Evolutionary conservation across 192 early-diverging fungal species (phyloP), one percentile per base, ranked within the genome.

Genomic region (Coemansia sp.): DNA sequence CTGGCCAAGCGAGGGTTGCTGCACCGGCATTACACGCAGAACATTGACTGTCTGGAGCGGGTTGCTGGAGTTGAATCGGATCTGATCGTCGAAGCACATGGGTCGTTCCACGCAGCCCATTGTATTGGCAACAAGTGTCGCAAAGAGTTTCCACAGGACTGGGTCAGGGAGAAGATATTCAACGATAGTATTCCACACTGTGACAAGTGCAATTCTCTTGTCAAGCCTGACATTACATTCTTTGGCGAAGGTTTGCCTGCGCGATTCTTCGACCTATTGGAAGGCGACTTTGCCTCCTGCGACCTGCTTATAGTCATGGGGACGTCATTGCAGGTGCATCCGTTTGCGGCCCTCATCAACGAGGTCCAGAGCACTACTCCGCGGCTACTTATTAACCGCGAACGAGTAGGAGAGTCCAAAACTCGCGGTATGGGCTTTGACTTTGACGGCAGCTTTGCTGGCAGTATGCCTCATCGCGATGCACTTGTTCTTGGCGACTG

Each of bases 221-320:
- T 98, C 67, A 98, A 98, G 66, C 95, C 94, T 9, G 88, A 95
- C 62, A 98, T 99, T 61, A 94, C 93, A 0, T 99, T 99, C 66
- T 99, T 99, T 80, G 94, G 95, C 18, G 93, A 99, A 72, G 66
- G 75, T 18, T 76, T 99, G 52, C 97, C 97, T 9, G 62, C 76
- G 14, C 86, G 88, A 20, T 97, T 97, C 57, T 85, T 86, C 62
- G 54, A 80, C 18, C 65, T 78, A 12, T n/a, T 85, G 3, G 59
- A 61, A 7, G 65, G 84, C 66, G 93, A 96, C 55, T 92, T 96
- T 74, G 62, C 70, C n/a, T 39, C 66, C 6, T 90, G 89, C 60
- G 95, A 99, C 61, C 73, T 94, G 32, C 69, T 96, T 23, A 92
- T 98, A 75, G 93, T 99, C 24, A 92, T 98, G 77, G 96, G 96